Base-by-base conservation (phyloP, 2,329 filamentous ascomycete genomes). In the Ceratocystis smalleyi region DNA sequence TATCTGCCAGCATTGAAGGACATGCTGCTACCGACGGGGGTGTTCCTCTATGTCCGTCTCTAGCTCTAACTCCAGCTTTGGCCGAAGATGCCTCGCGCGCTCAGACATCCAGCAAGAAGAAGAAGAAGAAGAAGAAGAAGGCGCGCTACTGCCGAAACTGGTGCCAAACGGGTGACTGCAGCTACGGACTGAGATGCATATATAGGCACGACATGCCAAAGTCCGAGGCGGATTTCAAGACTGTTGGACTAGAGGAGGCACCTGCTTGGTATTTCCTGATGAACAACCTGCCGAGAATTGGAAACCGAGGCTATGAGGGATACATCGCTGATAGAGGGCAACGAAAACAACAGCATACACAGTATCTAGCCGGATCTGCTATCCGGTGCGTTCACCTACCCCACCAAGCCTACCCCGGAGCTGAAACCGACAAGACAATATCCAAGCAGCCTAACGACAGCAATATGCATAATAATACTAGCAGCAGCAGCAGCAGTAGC, bases 121-220 rank as follows among this genome's bases (percentile, higher is more conserved):
- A 40, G 3, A 43, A 22, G 5, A 22, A 57, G 12, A 63, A 59
- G 12, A 63, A 62, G 7, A 65, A 47, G 19, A 62, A 59, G 35
- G 65, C 66, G 22, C 47, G 65, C 30, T 70, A 71, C 69, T 80
- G 79, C 70, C 74, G 75, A 12, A 72, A 77, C 70, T 82, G 78
- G 78, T 80, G 78, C 70, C 73, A 74, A 62, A 71, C 75, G 49
- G 79, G 79, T 5, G 73, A 70, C 12, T 82, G 80, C 70, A 75
- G 73, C 68, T 80, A 74, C 71, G 77, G 75, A 2, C 61, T 65
- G 5, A 67, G 70, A 7, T 82, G 80, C 70, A 73, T 73, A 3
- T 78, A 74, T 69, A 68, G 69, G 59, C 80, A 82, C 70, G 69
- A 69, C 65, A 80, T 82, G 78, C 80, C 79, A 2, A 69, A 69